Conservation (phyloP, 129 eudicot genomes). For the Heracleum sosnowskyi region DNA sequence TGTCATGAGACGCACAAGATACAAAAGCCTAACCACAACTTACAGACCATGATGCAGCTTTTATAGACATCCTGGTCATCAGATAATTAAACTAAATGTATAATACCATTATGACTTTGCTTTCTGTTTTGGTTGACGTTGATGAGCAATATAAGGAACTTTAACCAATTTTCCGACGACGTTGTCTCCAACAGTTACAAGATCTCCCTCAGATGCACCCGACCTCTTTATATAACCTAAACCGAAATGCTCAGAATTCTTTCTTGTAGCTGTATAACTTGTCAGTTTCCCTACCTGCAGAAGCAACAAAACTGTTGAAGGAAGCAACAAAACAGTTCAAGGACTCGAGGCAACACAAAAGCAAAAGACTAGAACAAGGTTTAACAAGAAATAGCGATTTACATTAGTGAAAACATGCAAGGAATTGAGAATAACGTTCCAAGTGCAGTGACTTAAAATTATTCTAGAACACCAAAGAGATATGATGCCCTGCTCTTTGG, state of each 20-base stretch:
- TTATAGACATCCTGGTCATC: not conserved
- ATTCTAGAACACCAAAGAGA: not conserved
- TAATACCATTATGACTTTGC: conserved; percentile 13
- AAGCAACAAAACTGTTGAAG: not conserved
- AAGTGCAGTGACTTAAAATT: not conserved
- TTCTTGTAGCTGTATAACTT: conserved; percentile 49
- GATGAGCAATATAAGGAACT: conserved; percentile 61
- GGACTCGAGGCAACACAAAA: not conserved
- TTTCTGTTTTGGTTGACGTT: conserved; percentile 24
- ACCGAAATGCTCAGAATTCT: conserved; percentile 58
- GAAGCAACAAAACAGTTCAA: not conserved
- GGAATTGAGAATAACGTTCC: not conserved
- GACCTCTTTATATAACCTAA: conserved; percentile 69
- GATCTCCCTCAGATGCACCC: conserved; percentile 56
- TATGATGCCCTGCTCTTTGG: not conserved
- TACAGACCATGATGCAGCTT: not conserved
- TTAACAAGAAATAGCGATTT: not conserved
- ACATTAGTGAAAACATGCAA: not conserved
- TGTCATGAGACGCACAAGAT: not conserved
- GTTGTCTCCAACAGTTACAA: conserved; percentile 43
- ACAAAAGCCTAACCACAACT: not conserved
- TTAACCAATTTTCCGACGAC: conserved; percentile 42
- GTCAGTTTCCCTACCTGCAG: conserved; percentile 80
- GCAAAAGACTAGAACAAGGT: not conserved
- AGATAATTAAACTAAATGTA: not conserved